Evolutionary conservation across 192 early-diverging fungal species (phyloP).

Genomic region (Lunasporangiospora selenospora): DNA sequence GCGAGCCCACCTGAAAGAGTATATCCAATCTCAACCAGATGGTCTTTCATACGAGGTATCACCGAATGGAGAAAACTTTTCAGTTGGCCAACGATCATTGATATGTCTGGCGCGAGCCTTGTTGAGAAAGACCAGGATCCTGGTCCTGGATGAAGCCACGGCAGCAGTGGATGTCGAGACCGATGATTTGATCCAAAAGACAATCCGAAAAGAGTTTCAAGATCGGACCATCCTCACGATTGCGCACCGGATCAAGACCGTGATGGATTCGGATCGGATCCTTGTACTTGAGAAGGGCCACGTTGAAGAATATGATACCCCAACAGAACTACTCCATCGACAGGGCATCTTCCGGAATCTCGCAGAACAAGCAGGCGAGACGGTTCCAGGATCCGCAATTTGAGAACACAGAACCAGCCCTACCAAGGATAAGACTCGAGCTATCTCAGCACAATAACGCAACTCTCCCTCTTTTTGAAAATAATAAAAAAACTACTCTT

Average conservation of each 20-base stretch:
- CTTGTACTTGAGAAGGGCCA: slow-evolving; percentile 62
- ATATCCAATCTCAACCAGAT: slow-evolving; percentile 64
- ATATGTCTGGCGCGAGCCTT: slow-evolving; percentile 75
- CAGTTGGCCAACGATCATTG: slow-evolving; percentile 78
- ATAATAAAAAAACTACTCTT: too few species aligned
- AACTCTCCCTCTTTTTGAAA: too few species aligned
- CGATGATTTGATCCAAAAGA: slow-evolving; percentile 85
- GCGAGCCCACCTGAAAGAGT: slow-evolving; percentile 68
- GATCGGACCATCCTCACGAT: slow-evolving; percentile 86
- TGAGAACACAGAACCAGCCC: too few species aligned
- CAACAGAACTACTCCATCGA: slow-evolving; percentile 50
- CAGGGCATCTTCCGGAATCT: slow-evolving; percentile 47
- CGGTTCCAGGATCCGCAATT: too few species aligned
- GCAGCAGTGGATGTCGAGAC: slow-evolving; percentile 83
- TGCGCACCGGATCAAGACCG: slow-evolving; percentile 87
- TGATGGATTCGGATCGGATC: slow-evolving; percentile 87
- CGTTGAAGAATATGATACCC: slow-evolving; percentile 72
- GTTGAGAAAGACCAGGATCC: slow-evolving; percentile 61
- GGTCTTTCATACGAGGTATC: slow-evolving; percentile 74
- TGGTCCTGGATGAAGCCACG: slow-evolving; percentile 56
- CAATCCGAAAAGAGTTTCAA: slow-evolving; percentile 79
- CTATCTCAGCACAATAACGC: too few species aligned
- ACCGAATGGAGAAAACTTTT: slow-evolving; percentile 85
- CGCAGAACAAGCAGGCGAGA: slow-evolving; percentile 54
- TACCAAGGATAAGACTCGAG: too few species aligned